These are phyloP conservation scores for Teratosphaeria zuluensis DNA, from an alignment of 2,329 filamentous ascomycete genomes.

Conservation along the genomic window DNA sequence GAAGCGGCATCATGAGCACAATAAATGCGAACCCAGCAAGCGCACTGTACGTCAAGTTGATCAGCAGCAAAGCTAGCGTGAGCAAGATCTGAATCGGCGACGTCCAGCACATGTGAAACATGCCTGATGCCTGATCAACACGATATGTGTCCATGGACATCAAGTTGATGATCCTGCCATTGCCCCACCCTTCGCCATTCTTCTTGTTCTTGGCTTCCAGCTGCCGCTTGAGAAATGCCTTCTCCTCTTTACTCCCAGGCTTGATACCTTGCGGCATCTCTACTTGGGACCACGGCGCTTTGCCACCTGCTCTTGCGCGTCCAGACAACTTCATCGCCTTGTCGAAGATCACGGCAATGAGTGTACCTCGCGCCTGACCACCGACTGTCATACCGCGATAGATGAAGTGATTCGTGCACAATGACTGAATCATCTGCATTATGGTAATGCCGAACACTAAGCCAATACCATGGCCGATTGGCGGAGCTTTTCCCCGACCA, in stretches of 20 bases:
- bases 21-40: conserved; percentile 80
- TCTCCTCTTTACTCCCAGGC: conserved; percentile 41
- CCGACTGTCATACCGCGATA: conserved; percentile 88
- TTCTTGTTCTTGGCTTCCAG: conserved; percentile 37
- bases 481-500: conserved; percentile 46
- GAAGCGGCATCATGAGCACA: conserved; percentile 63
- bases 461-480: conserved; percentile 67
- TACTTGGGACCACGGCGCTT: conserved; percentile 28
- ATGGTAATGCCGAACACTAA: conserved; percentile 72
- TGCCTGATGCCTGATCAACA: conserved; percentile 74
- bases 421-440: conserved; percentile 76
- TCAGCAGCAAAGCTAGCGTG: conserved; percentile 66
- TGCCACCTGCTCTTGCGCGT: conserved; percentile 74
- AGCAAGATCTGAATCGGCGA: conserved; percentile 69
- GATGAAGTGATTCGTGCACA: conserved; percentile 82
- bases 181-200: conserved; percentile 78
- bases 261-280: conserved; percentile 34
- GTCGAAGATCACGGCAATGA: conserved; percentile 83
- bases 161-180: conserved; percentile 81
- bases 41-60: conserved; percentile 86
- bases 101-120: conserved; percentile 90
- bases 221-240: conserved; percentile 42
- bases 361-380: conserved; percentile 67
- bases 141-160: conserved; percentile 96
- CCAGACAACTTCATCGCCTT: conserved; percentile 86